phyloP scores from a whole-genome alignment of 2,329 filamentous ascomycete genomes.

The Cercospora citrullina region DNA sequence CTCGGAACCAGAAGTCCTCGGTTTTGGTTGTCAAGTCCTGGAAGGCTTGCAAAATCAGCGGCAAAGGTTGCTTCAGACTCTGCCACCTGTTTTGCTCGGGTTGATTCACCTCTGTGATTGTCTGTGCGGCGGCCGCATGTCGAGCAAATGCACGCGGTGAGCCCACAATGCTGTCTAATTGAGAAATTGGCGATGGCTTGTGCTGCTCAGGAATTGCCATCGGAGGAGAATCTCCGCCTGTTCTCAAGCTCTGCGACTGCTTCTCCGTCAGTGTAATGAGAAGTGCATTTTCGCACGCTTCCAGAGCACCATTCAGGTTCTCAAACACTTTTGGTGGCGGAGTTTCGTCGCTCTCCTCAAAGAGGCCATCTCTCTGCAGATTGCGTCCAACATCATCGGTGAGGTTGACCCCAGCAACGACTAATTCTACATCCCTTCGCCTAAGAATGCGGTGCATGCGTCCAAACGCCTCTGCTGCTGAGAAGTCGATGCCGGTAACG shows the following conservation, averaged over 20 bases:
- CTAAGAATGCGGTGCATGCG: slow-evolving; percentile 83
- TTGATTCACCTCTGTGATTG: slow-evolving; percentile 60
- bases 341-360: slow-evolving; percentile 64
- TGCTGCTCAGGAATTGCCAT: slow-evolving; percentile 32
- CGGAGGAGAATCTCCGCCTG: slow-evolving; percentile 50
- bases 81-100: slow-evolving; percentile 70
- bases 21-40: slow-evolving; percentile 80
- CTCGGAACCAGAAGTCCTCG: slow-evolving; percentile 93
- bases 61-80: slow-evolving; percentile 84
- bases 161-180: slow-evolving; percentile 49
- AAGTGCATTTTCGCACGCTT: slow-evolving; percentile 92
- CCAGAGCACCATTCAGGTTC: slow-evolving; percentile 87
- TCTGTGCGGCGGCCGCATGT: slow-evolving; percentile 73
- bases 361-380: slow-evolving; percentile 80
- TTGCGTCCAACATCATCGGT: slow-evolving; percentile 74
- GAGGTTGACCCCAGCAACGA: slow-evolving; percentile 79
- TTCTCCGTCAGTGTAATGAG: slow-evolving; percentile 55
- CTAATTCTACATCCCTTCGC: slow-evolving; percentile 74
- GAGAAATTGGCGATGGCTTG: slow-evolving; percentile 31
- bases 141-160: slow-evolving; percentile 81
- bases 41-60: slow-evolving; percentile 93
- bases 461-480: slow-evolving; percentile 90
- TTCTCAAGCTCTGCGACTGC: slow-evolving; percentile 41
- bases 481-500: slow-evolving; percentile 93
- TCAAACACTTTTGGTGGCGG: slow-evolving; percentile 67